Percentiles rank a stretch among this genome's conserved stretches.
These are phyloP conservation scores for Asterochloris sp. DNA, from an alignment of 139 green algal species.

Conservation along the genomic window DNA sequence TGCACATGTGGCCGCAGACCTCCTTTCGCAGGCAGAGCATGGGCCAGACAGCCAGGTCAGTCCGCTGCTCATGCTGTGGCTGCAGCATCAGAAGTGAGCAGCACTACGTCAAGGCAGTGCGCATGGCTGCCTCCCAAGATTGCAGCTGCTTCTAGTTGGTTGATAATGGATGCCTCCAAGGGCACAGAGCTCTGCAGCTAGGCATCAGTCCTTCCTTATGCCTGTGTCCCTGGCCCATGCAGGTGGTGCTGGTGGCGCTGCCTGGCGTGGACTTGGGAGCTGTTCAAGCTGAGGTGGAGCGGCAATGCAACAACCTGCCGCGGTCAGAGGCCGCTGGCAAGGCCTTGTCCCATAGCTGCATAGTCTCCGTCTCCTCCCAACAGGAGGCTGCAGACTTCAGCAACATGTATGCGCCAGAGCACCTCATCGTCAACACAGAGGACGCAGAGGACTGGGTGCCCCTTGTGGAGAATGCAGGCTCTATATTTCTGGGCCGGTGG, in stretches of 20 bases:
- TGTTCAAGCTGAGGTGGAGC: constrained; percentile 72
- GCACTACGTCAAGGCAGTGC: too few relatives aligned
- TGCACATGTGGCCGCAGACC: constrained; percentile 87
- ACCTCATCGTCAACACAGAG: constrained; percentile 95
- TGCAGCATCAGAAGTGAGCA: too few relatives aligned
- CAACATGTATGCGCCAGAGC: constrained; percentile 96
- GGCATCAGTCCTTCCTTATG: too few relatives aligned
- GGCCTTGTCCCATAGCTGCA: constrained; percentile 86
- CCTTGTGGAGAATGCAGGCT: constrained; percentile 86
- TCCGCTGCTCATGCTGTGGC: too few relatives aligned
- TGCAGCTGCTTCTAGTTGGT: too few relatives aligned
- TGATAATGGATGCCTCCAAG: too few relatives aligned
- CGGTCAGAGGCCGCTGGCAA: constrained; percentile 76
- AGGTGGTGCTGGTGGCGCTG: constrained; percentile 93
- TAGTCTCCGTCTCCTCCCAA: constrained; percentile 55
- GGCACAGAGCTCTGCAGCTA: too few relatives aligned
- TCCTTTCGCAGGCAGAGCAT: constrained; percentile 98
- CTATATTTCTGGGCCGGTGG: constrained; percentile 89
- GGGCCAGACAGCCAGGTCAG: constrained; percentile 79
- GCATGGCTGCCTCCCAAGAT: too few relatives aligned
- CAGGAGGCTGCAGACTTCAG: constrained; percentile 81
- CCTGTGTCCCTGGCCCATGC: constrained; percentile 7
- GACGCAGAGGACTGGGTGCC: constrained; percentile 87
- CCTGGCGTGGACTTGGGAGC: constrained; percentile 79
- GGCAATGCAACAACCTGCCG: constrained; percentile 82